Evolutionary conservation across 2,329 filamentous ascomycete species (phyloP).

Genomic region (Pseudogymnoascus sp.): DNA sequence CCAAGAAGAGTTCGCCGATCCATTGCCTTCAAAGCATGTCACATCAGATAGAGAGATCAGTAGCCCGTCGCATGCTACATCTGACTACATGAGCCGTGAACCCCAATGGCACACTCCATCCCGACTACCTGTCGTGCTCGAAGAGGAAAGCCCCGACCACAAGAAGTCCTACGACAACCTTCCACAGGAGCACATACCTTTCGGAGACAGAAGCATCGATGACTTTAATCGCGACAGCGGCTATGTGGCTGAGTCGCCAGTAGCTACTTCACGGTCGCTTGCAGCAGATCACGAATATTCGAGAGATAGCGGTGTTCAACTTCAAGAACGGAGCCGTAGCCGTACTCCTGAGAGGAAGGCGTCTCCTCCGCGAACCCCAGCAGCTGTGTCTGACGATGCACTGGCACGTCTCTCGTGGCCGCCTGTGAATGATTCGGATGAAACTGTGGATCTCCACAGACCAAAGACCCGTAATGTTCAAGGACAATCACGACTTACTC

Average conservation of each 20-base stretch:
- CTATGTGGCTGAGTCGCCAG: constrained; percentile 39
- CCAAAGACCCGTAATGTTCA: constrained; percentile 8
- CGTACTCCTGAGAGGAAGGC: constrained; percentile 18
- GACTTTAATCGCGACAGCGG: constrained; percentile 41
- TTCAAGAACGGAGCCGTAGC: constrained; percentile 39
- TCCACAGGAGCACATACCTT: not conserved
- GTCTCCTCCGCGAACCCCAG: constrained; percentile 18
- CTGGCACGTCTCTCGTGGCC: constrained; percentile 32
- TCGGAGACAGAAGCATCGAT: constrained; percentile 23
- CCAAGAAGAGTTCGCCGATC: not conserved
- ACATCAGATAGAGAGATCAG: not conserved
- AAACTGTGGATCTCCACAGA: constrained; percentile 35
- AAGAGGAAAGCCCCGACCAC: not conserved
- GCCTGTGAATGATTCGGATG: constrained; percentile 38
- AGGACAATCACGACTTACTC: constrained; percentile 12
- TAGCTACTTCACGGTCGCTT: constrained; percentile 15
- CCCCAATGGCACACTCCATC: constrained; percentile 1
- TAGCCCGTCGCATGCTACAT: not conserved
- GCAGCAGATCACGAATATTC: not conserved
- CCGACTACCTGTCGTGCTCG: constrained; percentile 2
- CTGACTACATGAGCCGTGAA: constrained; percentile 1
- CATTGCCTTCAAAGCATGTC: not conserved
- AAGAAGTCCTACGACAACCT: not conserved
- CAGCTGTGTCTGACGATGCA: constrained; percentile 28
- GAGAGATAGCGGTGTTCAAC: constrained; percentile 48